These are phyloP conservation scores for Suillus variegatus DNA, from an alignment of 768 basidiomycete genomes.

Conservation along the genomic window DNA sequence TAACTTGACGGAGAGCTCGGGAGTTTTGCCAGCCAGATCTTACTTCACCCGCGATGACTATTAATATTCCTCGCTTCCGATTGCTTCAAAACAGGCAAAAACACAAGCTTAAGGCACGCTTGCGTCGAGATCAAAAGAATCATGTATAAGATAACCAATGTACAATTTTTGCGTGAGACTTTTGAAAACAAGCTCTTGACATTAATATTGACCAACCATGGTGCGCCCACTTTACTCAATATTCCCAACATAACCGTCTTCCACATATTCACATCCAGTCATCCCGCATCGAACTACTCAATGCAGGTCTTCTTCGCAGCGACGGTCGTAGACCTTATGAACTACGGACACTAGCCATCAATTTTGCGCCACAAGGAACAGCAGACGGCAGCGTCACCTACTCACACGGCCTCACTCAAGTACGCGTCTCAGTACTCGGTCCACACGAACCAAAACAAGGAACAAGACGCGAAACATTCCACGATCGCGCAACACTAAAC, in stretches of 20 bases:
- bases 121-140: constrained; percentile 38
- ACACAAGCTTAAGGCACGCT: constrained; percentile 33
- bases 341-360: constrained; percentile 78
- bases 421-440: constrained; percentile 86
- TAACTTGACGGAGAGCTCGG: no score
- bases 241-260: background rate
- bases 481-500: constrained; percentile 86
- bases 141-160: background rate
- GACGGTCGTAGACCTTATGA: constrained; percentile 94
- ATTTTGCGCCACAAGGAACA: constrained; percentile 69
- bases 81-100: no score
- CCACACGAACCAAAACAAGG: constrained; percentile 82
- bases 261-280: constrained; percentile 30
- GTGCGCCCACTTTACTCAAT: background rate
- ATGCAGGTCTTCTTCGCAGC: constrained; percentile 85
- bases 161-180: background rate
- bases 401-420: constrained; percentile 88
- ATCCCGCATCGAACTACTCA: constrained; percentile 71
- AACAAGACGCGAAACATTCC: constrained; percentile 67
- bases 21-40: no score
- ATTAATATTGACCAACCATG: background rate
- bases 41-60: no score
- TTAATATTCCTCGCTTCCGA: no score
- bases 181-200: background rate
- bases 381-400: constrained; percentile 88